Evolutionary conservation across 225 moss, liverwort and hornwort species (phyloP), one percentile per base, ranked within the genome.

Genomic region (Lunularia cruciata): DNA sequence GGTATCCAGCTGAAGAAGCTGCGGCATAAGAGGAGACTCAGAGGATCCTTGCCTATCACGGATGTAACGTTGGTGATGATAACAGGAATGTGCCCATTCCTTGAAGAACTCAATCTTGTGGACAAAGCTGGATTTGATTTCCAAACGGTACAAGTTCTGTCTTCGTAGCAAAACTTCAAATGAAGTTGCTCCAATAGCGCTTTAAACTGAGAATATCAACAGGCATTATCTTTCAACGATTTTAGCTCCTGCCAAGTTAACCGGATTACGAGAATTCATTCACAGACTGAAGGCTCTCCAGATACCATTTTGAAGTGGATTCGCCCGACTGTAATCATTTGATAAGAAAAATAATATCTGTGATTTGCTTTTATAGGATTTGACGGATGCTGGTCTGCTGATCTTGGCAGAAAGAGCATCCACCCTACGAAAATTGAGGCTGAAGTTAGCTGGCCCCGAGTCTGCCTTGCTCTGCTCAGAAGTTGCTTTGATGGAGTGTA

Each of bases 401-500:
- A 84, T 85, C 36, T 72, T 88, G 60, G 84, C 86, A 6, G 84
- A 86, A 74, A 76, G 88, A 47, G 76, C 88, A 30, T 60, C 84
- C 31, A 90, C 88, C 0, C 76, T 90, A 3, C 86, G 82, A 6
- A 86, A 80, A n/a, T 72, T 86, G 80, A 90, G 86, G 60, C 51
- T 90, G 75, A 84, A 83, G 81, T 33, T 90, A 56, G 80, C 88
- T 20, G 72, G 77, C 47, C 82, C 78, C 3, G 82, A 61, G 61
- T 74, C 72, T 48, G 81, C 84, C 14, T 82, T 80, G 57, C 80
- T 82, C 48, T 90, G 88, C 75, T 84, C 84, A n/a, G 90, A 86
- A 75, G 88, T 88, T 15, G 90, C 88, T 8, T 78, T 86, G 67
- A 90, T 90, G 86, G 90, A 87, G 69, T 78, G 80, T 80, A 67